Percentiles rank a stretch among this genome's conserved stretches.
phyloP scores from a whole-genome alignment of 495 filamentous ascomycete genomes.

The Staphylotrichum tortipilum region DNA sequence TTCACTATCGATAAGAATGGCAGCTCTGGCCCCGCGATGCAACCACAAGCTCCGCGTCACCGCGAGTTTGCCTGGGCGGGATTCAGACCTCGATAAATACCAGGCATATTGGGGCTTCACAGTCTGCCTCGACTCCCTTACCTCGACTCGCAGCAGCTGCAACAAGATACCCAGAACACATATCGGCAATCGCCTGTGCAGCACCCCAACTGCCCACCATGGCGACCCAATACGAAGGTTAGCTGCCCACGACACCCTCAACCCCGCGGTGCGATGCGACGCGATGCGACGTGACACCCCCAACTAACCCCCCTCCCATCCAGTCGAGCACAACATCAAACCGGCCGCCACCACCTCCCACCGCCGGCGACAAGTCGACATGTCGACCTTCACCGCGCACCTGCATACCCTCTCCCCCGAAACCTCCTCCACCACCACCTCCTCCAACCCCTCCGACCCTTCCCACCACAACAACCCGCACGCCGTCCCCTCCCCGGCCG shows the following conservation, averaged over 20 bases:
- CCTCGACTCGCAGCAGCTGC: no score
- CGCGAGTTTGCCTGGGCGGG: constrained; percentile 16
- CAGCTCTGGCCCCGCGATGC: constrained; percentile 6
- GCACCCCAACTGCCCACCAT: constrained; percentile 18
- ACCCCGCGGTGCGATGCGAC: constrained; percentile 1
- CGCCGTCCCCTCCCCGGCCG: constrained; percentile 62
- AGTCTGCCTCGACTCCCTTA: neutral
- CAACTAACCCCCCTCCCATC: constrained; percentile 2
- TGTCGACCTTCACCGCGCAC: constrained; percentile 78
- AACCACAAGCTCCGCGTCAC: constrained; percentile 23
- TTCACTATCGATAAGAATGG: constrained; percentile 2
- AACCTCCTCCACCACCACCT: constrained; percentile 13
- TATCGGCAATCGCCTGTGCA: neutral
- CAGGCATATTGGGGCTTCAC: no score
- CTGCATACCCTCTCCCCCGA: constrained; percentile 55
- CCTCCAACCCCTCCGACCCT: constrained; percentile 10
- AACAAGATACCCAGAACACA: neutral
- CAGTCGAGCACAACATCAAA: constrained; percentile 80
- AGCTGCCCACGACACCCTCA: neutral
- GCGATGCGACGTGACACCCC: neutral
- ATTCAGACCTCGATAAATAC: no score
- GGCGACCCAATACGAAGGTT: constrained; percentile 42
- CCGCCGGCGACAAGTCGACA: constrained; percentile 62
- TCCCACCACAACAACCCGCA: constrained; percentile 48
- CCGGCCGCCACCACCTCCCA: constrained; percentile 27